Evolutionary conservation across 2,329 filamentous ascomycete species (phyloP), one percentile per base, ranked within the genome.

Genomic region (Exophiala phaeomuriformis): DNA sequence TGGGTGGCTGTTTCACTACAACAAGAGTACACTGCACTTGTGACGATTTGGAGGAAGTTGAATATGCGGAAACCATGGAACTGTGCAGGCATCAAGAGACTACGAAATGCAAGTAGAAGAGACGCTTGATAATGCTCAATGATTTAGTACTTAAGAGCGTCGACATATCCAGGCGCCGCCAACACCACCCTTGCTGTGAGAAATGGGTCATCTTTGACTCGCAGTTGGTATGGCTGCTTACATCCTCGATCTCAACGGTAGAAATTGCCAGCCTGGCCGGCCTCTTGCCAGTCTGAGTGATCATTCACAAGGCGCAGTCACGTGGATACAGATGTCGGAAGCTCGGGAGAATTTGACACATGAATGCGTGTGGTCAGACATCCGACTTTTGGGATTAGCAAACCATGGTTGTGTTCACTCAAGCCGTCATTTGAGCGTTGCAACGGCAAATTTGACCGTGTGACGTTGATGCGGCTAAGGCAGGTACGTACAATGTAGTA

Each of bases 1-100:
- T 41, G 33, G 43, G 45, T 47, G 52, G 55, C 54, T 60, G 49
- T 60, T 53, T 58, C 53, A 54, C 35, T 46, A 58, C 43, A 51
- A 48, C 37, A 45, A 44, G 42, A 43, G 45, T 32, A 51, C 42
- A 27, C 19, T 27, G 39, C 12, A 27, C 39, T 3, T 41, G 12
- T 28, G 9, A 28, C 12, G 2, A 6, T 28, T 31, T 28, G 42
- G 29, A 35, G 29, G 12, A 32, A 35, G 5, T 8, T 50, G 28
- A 42, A 50, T n/a, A 33, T 10, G 28, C 10, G 43, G 37, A 39
- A 36, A 37, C 10, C 27, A 41, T 27, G 28, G 10, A 50, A 29
- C 19, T 19, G 19, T 28, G 29, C 6, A 10, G 42, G 32, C 28
- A 32, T 4, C 29, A 6, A 29, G n/a, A 45, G 28, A 9, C 42